These are phyloP conservation scores for Xerocomellus chrysenteron DNA, from an alignment of 768 basidiomycete genomes.

Conservation along the genomic window DNA sequence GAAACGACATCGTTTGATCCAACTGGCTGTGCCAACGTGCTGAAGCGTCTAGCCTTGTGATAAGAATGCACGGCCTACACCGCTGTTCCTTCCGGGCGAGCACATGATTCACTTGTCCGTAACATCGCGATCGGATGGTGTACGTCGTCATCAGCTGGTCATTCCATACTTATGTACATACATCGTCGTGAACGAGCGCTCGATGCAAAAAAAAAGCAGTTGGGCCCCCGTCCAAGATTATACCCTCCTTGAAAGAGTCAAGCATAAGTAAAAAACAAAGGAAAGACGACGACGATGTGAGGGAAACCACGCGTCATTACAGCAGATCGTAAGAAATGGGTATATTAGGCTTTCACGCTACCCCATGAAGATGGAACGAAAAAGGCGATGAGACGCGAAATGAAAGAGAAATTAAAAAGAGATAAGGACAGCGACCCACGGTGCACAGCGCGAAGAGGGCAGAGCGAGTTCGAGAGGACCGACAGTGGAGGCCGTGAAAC, in stretches of 20 bases:
- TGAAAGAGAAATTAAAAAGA: neutral
- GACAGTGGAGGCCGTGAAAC: neutral
- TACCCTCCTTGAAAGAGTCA: conserved; percentile 2
- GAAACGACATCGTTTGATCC: neutral
- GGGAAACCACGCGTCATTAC: conserved; percentile 16
- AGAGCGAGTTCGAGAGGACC: neutral
- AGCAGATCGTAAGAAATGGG: conserved; percentile 22
- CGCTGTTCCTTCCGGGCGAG: neutral
- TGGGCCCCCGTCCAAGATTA: neutral
- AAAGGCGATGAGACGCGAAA: neutral
- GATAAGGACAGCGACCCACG: conserved; percentile 12
- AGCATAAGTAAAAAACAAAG: neutral
- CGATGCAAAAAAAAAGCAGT: neutral
- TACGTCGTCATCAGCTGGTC: conserved; percentile 2
- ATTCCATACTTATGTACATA: conserved; percentile 20
- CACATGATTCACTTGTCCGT: neutral
- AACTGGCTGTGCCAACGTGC: neutral
- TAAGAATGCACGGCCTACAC: neutral
- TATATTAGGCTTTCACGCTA: conserved; percentile 26
- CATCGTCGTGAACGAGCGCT: conserved; percentile 9
- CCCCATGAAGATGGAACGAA: conserved; percentile 5
- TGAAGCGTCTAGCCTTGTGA: too few species aligned
- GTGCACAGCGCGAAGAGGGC: neutral
- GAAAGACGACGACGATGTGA: conserved; percentile 1
- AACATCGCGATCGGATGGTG: neutral